phyloP scores from a whole-genome alignment of 1,139 yeast genomes.

The Zhuliangozyma blackwelliae region DNA sequence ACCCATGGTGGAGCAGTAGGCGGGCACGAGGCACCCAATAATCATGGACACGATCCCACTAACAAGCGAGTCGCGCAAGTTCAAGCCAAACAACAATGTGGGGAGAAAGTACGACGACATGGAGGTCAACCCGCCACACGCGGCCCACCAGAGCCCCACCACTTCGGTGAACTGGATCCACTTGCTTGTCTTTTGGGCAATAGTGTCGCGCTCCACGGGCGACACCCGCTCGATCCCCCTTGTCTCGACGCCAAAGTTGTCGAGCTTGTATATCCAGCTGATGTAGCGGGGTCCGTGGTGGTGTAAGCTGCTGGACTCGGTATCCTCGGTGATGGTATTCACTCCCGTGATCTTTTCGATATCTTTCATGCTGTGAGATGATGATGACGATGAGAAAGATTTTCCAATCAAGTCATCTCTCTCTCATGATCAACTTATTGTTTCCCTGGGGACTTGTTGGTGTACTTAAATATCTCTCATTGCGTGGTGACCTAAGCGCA shows the following conservation, averaged over 20 bases:
- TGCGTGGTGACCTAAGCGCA: too few species aligned
- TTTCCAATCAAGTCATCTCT: too few species aligned
- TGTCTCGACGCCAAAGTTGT: conserved; percentile 25
- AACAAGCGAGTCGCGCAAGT: conserved; percentile 24
- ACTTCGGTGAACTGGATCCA: conserved; percentile 51
- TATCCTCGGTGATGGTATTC: too few species aligned
- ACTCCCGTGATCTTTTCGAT: too few species aligned
- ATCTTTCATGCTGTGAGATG: too few species aligned
- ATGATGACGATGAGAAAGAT: too few species aligned
- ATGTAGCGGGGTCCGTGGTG: conserved; percentile 5
- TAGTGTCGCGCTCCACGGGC: conserved; percentile 19
- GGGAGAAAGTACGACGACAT: conserved; percentile 38
- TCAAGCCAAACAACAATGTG: conserved; percentile 26
- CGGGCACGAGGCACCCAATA: conserved; percentile 37
- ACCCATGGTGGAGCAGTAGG: conserved; percentile 38
- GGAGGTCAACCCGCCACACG: conserved; percentile 38
- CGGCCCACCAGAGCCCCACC: conserved; percentile 49
- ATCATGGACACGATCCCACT: conserved; percentile 29
- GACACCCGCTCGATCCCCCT: conserved; percentile 29
- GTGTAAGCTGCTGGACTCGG: background rate
- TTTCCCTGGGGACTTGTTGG: too few species aligned
- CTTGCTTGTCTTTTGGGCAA: conserved; percentile 10
- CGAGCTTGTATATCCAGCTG: conserved; percentile 17
- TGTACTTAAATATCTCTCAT: too few species aligned
- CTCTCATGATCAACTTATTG: too few species aligned